phyloP scores from a whole-genome alignment of 2,329 filamentous ascomycete species.

The Zelopaecilomyces penicillatus region DNA sequence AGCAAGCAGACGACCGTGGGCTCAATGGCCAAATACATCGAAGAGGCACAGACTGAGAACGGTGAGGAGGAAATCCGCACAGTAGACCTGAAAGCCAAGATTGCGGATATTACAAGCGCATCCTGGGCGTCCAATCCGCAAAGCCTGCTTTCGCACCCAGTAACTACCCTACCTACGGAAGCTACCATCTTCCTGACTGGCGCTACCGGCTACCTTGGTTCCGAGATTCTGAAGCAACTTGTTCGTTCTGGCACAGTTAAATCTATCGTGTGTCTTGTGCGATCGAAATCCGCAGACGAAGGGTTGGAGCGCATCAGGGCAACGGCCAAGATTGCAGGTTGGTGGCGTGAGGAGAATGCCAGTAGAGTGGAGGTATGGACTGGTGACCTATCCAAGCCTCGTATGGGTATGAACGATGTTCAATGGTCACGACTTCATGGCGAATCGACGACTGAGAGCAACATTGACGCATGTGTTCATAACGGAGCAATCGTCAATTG shows the following conservation, averaged over 20 bases:
- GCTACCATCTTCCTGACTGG: constrained; percentile 6
- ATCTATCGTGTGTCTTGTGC: constrained; percentile 2
- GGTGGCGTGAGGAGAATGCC: constrained; percentile 2
- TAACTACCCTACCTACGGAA: background rate
- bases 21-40: constrained; percentile 10
- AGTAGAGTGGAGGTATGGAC: constrained; percentile 5
- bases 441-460: background rate
- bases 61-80: background rate
- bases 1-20: constrained; percentile 11
- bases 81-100: background rate
- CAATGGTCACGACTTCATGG: constrained; percentile 3
- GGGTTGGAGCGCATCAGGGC: constrained; percentile 2
- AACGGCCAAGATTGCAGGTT: constrained; percentile 1
- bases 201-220: constrained; percentile 2
- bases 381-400: constrained; percentile 1
- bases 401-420: background rate
- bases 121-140: background rate
- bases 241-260: background rate
- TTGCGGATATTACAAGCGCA: background rate
- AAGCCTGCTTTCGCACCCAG: background rate
- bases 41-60: background rate
- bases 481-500: constrained; percentile 78
- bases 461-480: constrained; percentile 59
- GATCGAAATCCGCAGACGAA: constrained; percentile 1
- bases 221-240: constrained; percentile 6